Conservation (phyloP, 805 yeast genomes). For the Kazachstania africana region DNA sequence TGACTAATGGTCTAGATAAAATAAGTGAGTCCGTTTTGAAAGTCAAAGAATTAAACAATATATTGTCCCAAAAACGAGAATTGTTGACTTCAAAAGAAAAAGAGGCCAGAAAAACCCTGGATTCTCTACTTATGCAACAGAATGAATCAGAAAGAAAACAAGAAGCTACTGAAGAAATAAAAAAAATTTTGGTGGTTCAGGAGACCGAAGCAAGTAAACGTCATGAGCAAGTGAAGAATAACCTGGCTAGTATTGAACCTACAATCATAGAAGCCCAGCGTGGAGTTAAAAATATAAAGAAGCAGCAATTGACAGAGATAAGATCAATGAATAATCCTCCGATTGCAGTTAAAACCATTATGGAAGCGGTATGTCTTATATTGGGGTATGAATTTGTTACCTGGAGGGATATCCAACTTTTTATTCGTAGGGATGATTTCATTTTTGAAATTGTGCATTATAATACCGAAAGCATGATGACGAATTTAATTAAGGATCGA, state of each 20-base stretch:
- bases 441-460: conserved; percentile 71
- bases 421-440: conserved; percentile 80
- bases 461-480: conserved; percentile 48
- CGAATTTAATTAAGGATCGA: conserved; percentile 36
- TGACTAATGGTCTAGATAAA: conserved; percentile 61
- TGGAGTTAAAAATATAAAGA: conserved; percentile 88
- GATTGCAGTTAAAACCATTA: conserved; percentile 65
- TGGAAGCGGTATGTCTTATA: conserved; percentile 81
- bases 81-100: conserved; percentile 43
- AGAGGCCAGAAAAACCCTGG: conserved; percentile 62
- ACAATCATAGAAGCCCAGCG: conserved; percentile 71
- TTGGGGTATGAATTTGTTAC: conserved; percentile 52
- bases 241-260: conserved; percentile 72
- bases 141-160: conserved; percentile 86
- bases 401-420: conserved; percentile 77
- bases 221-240: conserved; percentile 41
- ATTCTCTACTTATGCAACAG: conserved; percentile 70
- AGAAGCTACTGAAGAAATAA: conserved; percentile 72
- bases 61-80: conserved; percentile 41
- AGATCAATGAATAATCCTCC: conserved; percentile 90
- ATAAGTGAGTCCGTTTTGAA: conserved; percentile 65
- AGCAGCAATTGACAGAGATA: conserved; percentile 81
- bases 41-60: conserved; percentile 47
- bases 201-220: conserved; percentile 49
- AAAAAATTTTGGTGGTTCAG: conserved; percentile 54